Base-by-base conservation (phyloP, 2,329 filamentous ascomycete genomes). In the Diplodia sapinea region DNA sequence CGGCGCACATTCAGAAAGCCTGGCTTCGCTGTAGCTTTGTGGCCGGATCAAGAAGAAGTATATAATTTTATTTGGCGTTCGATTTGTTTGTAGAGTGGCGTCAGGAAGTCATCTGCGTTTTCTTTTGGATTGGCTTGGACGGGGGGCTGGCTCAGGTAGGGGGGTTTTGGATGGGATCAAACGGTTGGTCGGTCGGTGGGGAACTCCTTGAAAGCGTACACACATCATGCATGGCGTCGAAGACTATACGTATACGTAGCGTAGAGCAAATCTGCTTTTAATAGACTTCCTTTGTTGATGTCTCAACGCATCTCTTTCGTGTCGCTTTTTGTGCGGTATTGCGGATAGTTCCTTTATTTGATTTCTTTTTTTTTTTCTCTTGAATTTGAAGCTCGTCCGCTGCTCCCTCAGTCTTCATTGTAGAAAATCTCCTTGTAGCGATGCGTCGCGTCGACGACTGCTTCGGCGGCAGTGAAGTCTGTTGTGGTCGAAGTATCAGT, bases 361-460 rank as follows among this genome's bases (percentile, higher is more conserved):
- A 43, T 55, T 23, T 65, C 23, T 33, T 23, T 29, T 33, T 29
- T 33, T 23, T 23, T 23, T 23, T 23, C n/a, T n/a, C n/a, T 23
- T 36, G 55, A 2, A 23, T 12, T 20, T 54, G 2, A 13, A 5
- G 2, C 11, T 38, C 12, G 31, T 29, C 17, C 13, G 33, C n/a
- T 13, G 33, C 33, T 13, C 15, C 1, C 15, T 51, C 40, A 66
- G 29, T 68, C 66, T 31, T 76, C 72, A 68, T 87, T 86, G 75
- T 91, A 93, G 77, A 97, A 97, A 63, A 98, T 90, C 69, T 88
- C 83, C 75, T 90, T 91, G 76, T 93, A 88, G 61, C 89, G 86
- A 80, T 97, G 94, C 40, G 93, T 95, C 43, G 88, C 89, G 68
- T 97, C 91, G 17, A 97, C 94, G 3, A 97, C 91, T 0, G 90